phyloP scores from a whole-genome alignment of 345 rosid species.

The Hirschfeldia incana region DNA sequence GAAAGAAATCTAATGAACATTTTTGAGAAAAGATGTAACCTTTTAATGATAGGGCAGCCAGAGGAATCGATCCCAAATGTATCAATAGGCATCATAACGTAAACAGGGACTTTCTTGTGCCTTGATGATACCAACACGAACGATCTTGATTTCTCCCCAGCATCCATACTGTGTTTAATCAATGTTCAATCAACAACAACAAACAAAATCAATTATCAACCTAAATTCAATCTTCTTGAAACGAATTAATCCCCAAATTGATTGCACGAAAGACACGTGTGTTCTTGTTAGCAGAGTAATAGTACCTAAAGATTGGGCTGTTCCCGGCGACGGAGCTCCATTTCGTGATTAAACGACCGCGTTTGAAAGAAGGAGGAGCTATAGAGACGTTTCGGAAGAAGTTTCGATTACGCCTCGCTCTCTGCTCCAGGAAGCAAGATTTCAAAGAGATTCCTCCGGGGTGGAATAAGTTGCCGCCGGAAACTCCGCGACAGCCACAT shows the following conservation, averaged over 20 bases:
- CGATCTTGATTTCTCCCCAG: slow-evolving; percentile 57
- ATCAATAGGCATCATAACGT: slow-evolving; percentile 62
- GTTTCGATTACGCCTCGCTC: slow-evolving; percentile 38
- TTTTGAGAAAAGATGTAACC: slow-evolving; percentile 31
- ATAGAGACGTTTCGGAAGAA: slow-evolving; percentile 49
- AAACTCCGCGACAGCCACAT: slow-evolving; percentile 46
- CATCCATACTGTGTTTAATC: slow-evolving; percentile 53
- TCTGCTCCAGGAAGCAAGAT: slow-evolving; percentile 39
- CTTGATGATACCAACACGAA: slow-evolving; percentile 53
- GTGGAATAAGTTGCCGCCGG: slow-evolving; percentile 39
- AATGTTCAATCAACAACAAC: neutral
- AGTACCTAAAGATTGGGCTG: slow-evolving; percentile 55
- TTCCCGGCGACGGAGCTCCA: slow-evolving; percentile 44
- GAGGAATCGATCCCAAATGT: slow-evolving; percentile 52
- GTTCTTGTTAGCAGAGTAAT: neutral
- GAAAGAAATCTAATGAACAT: neutral
- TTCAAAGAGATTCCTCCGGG: slow-evolving; percentile 37
- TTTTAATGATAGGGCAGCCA: slow-evolving; percentile 58
- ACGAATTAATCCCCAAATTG: neutral
- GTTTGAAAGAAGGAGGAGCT: slow-evolving; percentile 47
- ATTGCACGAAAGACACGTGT: neutral
- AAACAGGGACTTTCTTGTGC: slow-evolving; percentile 58
- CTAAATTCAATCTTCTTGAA: neutral
- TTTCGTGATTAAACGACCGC: slow-evolving; percentile 40
- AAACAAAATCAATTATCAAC: neutral